Conservation (phyloP, 2,329 filamentous ascomycete genomes). For the Chrysosporium keratinophilum region DNA sequence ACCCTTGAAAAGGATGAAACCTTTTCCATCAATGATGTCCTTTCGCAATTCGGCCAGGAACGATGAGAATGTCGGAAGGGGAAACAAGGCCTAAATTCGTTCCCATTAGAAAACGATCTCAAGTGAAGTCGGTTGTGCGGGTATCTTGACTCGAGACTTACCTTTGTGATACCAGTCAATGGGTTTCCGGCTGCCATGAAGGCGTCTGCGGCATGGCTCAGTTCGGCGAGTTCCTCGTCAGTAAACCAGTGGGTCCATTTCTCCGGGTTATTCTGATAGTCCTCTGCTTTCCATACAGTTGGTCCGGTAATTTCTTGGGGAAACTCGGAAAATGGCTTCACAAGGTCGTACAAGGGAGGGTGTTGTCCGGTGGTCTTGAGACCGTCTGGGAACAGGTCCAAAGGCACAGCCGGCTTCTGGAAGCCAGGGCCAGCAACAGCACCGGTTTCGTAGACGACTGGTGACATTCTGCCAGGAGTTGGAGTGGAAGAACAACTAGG, state of each 20-base stretch:
- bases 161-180: slow-evolving; percentile 60
- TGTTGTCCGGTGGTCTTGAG: slow-evolving; percentile 63
- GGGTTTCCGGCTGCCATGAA: slow-evolving; percentile 57
- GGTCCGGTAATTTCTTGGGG: slow-evolving; percentile 60
- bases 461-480: slow-evolving; percentile 14
- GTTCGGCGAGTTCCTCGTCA: slow-evolving; percentile 54
- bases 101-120: background rate
- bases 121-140: background rate
- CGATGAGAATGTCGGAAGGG: slow-evolving; percentile 46
- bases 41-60: slow-evolving; percentile 49
- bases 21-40: slow-evolving; percentile 71
- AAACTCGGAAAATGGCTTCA: slow-evolving; percentile 60
- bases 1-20: slow-evolving; percentile 81
- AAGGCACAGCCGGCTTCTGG: slow-evolving; percentile 6
- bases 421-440: slow-evolving; percentile 2
- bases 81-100: slow-evolving; percentile 45
- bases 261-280: slow-evolving; percentile 53
- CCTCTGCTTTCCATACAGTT: slow-evolving; percentile 61
- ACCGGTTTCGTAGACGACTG: slow-evolving; percentile 16
- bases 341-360: slow-evolving; percentile 52
- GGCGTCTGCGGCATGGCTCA: slow-evolving; percentile 55
- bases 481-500: background rate
- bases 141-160: slow-evolving; percentile 18
- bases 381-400: slow-evolving; percentile 51
- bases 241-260: slow-evolving; percentile 65